These are phyloP conservation scores for Trichoderma endophyticum DNA, from an alignment of 2,329 filamentous ascomycete species.

Conservation along the genomic window DNA sequence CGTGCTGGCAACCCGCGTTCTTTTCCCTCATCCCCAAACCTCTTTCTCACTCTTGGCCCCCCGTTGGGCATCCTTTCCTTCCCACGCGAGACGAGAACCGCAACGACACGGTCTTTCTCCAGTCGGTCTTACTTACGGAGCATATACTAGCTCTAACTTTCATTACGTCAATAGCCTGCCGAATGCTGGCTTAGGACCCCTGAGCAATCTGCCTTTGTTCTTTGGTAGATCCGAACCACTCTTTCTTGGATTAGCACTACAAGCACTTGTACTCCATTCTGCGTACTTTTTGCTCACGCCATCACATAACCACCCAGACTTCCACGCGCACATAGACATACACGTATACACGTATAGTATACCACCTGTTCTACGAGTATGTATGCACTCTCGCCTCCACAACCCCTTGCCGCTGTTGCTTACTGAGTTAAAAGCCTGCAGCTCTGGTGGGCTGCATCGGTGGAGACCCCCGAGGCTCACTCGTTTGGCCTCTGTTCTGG, in stretches of 20 bases:
- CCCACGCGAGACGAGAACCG: not conserved
- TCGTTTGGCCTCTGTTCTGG: not conserved
- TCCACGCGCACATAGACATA: not conserved
- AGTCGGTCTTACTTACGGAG: not conserved
- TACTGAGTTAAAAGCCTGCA: not conserved
- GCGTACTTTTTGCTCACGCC: not conserved
- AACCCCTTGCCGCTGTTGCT: not conserved
- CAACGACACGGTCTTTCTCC: conserved; percentile 6
- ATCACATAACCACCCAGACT: not conserved
- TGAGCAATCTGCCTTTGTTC: not conserved
- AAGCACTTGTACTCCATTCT: not conserved
- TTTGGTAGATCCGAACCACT: not conserved
- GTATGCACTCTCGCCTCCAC: not conserved
- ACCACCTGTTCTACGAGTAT: not conserved
- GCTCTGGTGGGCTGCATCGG: not conserved
- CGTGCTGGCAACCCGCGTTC: not conserved
- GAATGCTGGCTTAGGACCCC: not conserved
- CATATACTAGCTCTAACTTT: not conserved
- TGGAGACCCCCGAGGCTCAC: not conserved
- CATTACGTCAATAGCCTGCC: not conserved
- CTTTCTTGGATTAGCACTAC: not conserved
- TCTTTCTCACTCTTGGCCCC: not conserved
- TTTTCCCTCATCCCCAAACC: not conserved
- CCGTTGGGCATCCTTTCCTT: not conserved
- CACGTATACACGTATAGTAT: not conserved